Percentiles rank a stretch among this genome's conserved stretches.
Evolutionary conservation across 257 asterid species (phyloP).

Genomic region (Capsicum pubescens): DNA sequence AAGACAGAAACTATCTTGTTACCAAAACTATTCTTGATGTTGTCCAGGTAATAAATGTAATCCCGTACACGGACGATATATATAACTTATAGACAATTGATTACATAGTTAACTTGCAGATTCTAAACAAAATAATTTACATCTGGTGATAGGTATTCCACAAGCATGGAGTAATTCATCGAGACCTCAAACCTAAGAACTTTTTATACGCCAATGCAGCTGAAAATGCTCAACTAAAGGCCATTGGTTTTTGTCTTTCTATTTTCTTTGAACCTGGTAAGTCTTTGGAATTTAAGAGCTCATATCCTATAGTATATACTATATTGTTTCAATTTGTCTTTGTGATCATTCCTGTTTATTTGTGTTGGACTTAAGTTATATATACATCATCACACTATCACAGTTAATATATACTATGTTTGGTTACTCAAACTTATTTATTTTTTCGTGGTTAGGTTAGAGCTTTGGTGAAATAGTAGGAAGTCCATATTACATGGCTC

Average conservation of each 20-base stretch:
- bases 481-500: too few relatives aligned
- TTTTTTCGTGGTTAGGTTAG: slow-evolving; percentile 54
- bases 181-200: slow-evolving; percentile 87
- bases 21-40: slow-evolving; percentile 83
- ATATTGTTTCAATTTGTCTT: too few relatives aligned
- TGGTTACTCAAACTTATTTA: too few relatives aligned
- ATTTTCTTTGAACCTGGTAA: slow-evolving; percentile 75
- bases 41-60: slow-evolving; percentile 61
- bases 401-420: not conserved
- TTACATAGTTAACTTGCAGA: too few relatives aligned
- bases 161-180: too few relatives aligned
- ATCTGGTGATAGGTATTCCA: slow-evolving; percentile 60
- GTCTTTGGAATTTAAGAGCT: not conserved
- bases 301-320: too few relatives aligned
- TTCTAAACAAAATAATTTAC: too few relatives aligned
- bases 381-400: not conserved
- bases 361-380: not conserved
- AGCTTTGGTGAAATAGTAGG: slow-evolving; percentile 80
- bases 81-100: too few relatives aligned
- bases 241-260: slow-evolving; percentile 88
- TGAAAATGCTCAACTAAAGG: slow-evolving; percentile 74
- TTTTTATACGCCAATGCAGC: slow-evolving; percentile 54
- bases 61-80: not conserved
- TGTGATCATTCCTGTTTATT: not conserved
- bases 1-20: too few relatives aligned